Conservation (phyloP, 2,329 filamentous ascomycete species). For the Pestalotiopsis sp. region DNA sequence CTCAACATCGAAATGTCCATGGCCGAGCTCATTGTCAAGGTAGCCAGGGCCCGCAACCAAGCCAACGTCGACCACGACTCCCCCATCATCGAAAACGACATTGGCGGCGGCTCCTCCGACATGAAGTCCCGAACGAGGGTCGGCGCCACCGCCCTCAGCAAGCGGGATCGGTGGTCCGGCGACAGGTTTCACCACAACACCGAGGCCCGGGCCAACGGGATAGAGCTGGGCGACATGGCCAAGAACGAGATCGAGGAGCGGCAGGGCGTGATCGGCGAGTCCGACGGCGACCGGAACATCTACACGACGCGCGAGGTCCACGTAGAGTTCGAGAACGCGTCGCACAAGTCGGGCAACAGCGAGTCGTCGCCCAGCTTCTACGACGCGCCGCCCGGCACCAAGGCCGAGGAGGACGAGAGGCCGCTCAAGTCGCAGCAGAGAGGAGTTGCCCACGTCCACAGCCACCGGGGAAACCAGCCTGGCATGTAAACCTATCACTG, state of each 20-base stretch:
- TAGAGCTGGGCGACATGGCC: constrained; percentile 4
- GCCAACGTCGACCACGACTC: not conserved
- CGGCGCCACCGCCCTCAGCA: constrained; percentile 4
- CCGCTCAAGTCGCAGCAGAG: not conserved
- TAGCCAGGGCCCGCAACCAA: constrained; percentile 21
- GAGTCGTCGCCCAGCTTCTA: not conserved
- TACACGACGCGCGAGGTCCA: not conserved
- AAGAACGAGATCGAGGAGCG: not conserved
- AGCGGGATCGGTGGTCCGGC: not conserved
- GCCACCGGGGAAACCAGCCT: not conserved
- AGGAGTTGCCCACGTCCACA: not conserved
- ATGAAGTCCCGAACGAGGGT: not conserved
- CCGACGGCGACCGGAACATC: constrained; percentile 4
- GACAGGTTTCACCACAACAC: not conserved
- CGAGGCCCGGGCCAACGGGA: not conserved
- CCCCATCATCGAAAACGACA: not conserved
- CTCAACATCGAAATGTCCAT: constrained; percentile 58
- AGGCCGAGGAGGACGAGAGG: not conserved
- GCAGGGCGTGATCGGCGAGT: not conserved
- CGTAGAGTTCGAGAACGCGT: constrained; percentile 6
- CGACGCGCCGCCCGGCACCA: not conserved
- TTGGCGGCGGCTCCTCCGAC: not conserved
- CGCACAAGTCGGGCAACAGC: constrained; percentile 4
- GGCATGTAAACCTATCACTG: not conserved
- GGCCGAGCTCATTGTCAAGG: constrained; percentile 48